phyloP scores from a whole-genome alignment of 768 basidiomycete genomes.

The Dioszegia hungarica region DNA sequence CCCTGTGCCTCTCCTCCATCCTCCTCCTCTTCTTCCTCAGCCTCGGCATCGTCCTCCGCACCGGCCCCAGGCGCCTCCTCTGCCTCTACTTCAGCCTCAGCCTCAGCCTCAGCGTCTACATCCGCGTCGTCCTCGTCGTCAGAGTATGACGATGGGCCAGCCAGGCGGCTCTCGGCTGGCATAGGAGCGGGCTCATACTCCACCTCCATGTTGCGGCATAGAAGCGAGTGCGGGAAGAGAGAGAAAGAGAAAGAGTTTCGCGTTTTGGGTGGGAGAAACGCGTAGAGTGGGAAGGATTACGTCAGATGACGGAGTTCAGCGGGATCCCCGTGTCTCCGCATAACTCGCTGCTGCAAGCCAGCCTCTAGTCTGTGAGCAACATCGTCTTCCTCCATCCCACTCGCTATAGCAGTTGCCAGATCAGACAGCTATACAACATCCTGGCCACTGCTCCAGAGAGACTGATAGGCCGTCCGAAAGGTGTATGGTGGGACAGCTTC shows the following conservation, averaged over 20 bases:
- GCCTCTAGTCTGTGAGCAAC: too few species aligned
- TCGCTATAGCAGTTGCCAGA: too few species aligned
- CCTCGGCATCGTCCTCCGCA: slow-evolving; percentile 7
- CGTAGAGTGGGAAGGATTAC: background rate
- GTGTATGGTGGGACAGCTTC: too few species aligned
- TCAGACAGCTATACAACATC: too few species aligned
- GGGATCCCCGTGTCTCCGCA: background rate
- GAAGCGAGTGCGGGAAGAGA: too few species aligned
- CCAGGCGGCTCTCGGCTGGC: background rate
- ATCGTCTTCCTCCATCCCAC: too few species aligned
- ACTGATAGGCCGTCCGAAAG: too few species aligned
- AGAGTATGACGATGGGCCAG: background rate
- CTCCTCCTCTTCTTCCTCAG: slow-evolving; percentile 11
- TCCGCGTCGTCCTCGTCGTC: slow-evolving; percentile 17
- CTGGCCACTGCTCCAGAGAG: too few species aligned
- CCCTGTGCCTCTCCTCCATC: slow-evolving; percentile 3
- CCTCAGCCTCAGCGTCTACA: slow-evolving; percentile 1
- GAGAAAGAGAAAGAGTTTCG: background rate
- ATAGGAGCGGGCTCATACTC: slow-evolving; percentile 14
- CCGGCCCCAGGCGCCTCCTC: slow-evolving; percentile 9
- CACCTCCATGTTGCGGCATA: slow-evolving; percentile 9
- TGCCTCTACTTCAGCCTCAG: slow-evolving; percentile 8
- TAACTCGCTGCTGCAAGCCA: too few species aligned
- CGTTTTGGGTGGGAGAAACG: background rate
- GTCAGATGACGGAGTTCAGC: background rate